Conservation (phyloP, 2,329 filamentous ascomycete genomes). For the Fusarium begoniae region DNA sequence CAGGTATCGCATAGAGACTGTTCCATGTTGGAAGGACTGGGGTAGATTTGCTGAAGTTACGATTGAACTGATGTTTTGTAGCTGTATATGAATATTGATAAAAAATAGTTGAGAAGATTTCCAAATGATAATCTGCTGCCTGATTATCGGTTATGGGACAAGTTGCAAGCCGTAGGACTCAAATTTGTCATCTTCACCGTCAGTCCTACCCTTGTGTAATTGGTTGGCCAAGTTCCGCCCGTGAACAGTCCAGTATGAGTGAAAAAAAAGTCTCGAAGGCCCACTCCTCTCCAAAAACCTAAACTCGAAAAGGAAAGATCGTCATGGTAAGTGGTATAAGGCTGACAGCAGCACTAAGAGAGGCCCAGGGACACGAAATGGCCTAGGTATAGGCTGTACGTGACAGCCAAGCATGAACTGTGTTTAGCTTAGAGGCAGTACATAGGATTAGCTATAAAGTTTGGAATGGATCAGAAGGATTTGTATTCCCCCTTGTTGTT, state of each 20-base stretch:
- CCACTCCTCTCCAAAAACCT: not conserved
- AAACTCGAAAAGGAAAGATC: not conserved
- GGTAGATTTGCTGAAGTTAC: not conserved
- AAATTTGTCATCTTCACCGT: not conserved
- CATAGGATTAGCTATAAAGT: too few relatives aligned
- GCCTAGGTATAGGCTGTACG: not conserved
- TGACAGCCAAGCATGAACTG: too few relatives aligned
- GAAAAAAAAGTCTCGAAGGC: not conserved
- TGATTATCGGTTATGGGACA: not conserved
- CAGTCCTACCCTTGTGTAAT: not conserved
- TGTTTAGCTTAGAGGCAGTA: too few relatives aligned
- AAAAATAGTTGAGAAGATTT: accelerated
- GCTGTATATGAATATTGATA: not conserved
- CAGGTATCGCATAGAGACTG: not conserved
- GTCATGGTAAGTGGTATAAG: not conserved
- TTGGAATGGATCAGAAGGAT: too few relatives aligned
- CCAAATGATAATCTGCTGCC: not conserved
- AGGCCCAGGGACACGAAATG: not conserved
- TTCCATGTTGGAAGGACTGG: not conserved
- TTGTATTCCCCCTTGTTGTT: too few relatives aligned
- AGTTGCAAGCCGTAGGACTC: not conserved
- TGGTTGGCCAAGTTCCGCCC: not conserved
- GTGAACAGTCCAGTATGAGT: not conserved
- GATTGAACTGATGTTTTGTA: not conserved
- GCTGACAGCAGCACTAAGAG: not conserved